A percentile compares a stretch with the other conserved stretches of the same genome.
Evolutionary conservation across 306 rosid species (phyloP).

Genomic region (Castanea mollissima): DNA sequence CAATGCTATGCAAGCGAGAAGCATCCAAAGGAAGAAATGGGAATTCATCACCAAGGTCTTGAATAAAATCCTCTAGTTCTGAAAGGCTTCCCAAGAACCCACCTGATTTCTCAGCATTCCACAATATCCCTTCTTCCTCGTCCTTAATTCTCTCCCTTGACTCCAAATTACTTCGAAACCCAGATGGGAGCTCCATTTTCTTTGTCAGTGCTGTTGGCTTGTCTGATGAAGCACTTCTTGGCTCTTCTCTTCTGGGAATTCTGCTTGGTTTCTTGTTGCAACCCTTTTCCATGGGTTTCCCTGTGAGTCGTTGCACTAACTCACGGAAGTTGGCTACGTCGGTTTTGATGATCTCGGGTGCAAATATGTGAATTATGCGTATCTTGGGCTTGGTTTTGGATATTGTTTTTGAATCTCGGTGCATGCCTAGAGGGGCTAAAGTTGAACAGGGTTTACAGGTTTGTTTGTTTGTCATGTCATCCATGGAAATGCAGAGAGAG

Average conservation of each 20-base stretch:
- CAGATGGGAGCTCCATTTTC: slow-evolving; percentile 33
- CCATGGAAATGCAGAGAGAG: slow-evolving; percentile 32
- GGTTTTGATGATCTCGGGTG: slow-evolving; percentile 84
- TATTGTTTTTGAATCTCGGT: slow-evolving; percentile 52
- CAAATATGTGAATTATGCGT: slow-evolving; percentile 85
- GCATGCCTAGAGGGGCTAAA: slow-evolving; percentile 38
- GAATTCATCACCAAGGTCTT: slow-evolving; percentile 58
- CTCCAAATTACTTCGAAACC: slow-evolving; percentile 29
- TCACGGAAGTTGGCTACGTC: slow-evolving; percentile 81
- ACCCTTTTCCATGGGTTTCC: slow-evolving; percentile 54
- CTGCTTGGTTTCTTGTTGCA: slow-evolving; percentile 17
- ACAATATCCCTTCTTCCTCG: slow-evolving; percentile 39
- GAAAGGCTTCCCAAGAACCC: slow-evolving; percentile 62
- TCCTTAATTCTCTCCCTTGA: slow-evolving; percentile 36
- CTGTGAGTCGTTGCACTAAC: slow-evolving; percentile 78
- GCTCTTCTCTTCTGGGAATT: slow-evolving; percentile 12
- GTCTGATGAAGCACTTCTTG: slow-evolving; percentile 18
- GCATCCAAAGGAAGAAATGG: slow-evolving; percentile 57
- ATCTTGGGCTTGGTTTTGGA: slow-evolving; percentile 74
- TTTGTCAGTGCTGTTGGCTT: slow-evolving; percentile 11
- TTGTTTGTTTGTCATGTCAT: slow-evolving; percentile 34
- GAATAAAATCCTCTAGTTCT: slow-evolving; percentile 73
- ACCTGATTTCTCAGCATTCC: slow-evolving; percentile 43
- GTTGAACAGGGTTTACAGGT: slow-evolving; percentile 18
- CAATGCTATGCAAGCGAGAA: slow-evolving; percentile 55